Conservation (phyloP, 2,329 filamentous ascomycete genomes). For the Colletotrichum melonis region DNA sequence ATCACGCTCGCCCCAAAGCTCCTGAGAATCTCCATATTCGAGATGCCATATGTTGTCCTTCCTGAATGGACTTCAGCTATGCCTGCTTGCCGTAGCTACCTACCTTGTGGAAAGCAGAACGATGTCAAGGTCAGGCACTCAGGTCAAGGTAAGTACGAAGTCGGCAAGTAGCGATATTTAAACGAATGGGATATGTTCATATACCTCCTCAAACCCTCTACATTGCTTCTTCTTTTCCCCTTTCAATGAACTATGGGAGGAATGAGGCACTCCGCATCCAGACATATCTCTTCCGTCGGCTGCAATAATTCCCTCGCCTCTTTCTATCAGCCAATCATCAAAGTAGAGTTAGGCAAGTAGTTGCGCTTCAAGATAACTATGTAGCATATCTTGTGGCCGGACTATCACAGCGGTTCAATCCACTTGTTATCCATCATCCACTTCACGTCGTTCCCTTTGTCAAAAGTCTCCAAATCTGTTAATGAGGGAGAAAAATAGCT, state of each 20-base stretch:
- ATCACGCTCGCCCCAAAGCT: background rate
- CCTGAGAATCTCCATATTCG: background rate
- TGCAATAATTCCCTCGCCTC: background rate
- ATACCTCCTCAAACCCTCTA: background rate
- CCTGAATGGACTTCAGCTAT: too few relatives aligned
- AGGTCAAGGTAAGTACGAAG: too few relatives aligned
- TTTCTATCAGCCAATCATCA: background rate
- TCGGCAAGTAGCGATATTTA: background rate
- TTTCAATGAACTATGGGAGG: background rate
- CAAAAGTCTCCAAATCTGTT: background rate
- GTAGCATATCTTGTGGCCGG: background rate
- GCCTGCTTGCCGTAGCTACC: background rate
- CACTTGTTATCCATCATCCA: constrained; percentile 1
- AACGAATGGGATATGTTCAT: background rate
- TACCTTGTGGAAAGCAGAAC: background rate
- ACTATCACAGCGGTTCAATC: background rate
- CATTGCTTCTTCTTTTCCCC: background rate
- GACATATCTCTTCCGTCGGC: background rate
- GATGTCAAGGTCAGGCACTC: background rate
- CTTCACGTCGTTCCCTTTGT: constrained; percentile 14
- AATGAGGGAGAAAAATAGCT: background rate
- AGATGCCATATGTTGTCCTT: background rate
- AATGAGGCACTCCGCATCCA: background rate
- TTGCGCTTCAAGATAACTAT: background rate
- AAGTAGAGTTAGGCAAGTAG: too few relatives aligned